Evolutionary conservation across 2,329 filamentous ascomycete species (phyloP), one percentile per base, ranked within the genome.

Genomic region (Epichloe gansuensis): DNA sequence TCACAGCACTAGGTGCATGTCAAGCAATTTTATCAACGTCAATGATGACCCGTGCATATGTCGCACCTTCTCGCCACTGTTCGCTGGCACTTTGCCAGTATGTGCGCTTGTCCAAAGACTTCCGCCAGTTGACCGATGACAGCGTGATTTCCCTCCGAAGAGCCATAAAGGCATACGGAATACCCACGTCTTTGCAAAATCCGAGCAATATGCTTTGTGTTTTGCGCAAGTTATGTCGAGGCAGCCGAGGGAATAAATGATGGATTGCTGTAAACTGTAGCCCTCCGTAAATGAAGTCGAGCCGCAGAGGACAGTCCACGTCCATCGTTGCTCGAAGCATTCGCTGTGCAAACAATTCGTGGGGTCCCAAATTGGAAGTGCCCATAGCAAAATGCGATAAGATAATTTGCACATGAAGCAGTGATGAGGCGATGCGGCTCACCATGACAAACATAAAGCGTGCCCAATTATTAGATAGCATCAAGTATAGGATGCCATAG

Each of bases 271-370:
- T 84, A 67, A 87, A 88, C 66, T 87, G 84, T 31, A 88, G 71
- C 1, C 84, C 84, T 48, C 84, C 84, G 63, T 88, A 83, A 62
- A 86, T 74, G 59, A 82, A 87, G 63, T 88, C 84, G 28, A 88
- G 69, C 84, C 83, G 87, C 23, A 74, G 69, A 0, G 84, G 84
- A 65, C 83, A 87, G 60, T 85, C 82, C 47, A 88, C 79, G 60
- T 88, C 88, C 89, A 95, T 95, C 12, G 90, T 95, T 1, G 90
- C 95, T 59, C 91, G 83, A 46, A 95, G 75, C 85, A 94, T 93
- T 67, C 85, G 87, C 68, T 95, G 89, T 0, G 90, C 82, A 66
- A 95, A 95, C 0, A 87, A 93, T 66, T 95, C 90, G 50, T 83
- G 75, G 1, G 86, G 82, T 0, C 91, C 91, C 12, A 95, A 75